Percentiles rank a stretch among this genome's conserved stretches.
Conservation (phyloP, 75 land plant genomes). For the Isoetes taiwanensis region DNA sequence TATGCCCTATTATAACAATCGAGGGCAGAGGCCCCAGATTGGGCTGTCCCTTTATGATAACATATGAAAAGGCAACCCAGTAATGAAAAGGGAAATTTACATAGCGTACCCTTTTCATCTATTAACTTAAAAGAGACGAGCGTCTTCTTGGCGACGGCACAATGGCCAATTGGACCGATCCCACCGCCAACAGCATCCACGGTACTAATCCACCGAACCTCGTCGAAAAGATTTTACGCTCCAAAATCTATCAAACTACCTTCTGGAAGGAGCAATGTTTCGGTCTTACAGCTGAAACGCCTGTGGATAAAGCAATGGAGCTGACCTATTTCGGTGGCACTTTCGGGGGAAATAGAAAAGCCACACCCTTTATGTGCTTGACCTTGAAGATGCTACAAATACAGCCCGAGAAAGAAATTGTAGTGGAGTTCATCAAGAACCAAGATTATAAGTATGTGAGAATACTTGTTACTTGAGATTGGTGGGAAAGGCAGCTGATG, state of each 20-base stretch:
- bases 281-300: conserved; percentile 94
- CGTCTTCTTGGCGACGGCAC: no score
- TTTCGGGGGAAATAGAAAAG: conserved; percentile 79
- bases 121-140: no score
- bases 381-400: conserved; percentile 97
- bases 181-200: conserved; percentile 74
- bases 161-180: conserved; percentile 99
- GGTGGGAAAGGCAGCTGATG: conserved; percentile 78
- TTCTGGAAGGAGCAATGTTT: conserved; percentile 99
- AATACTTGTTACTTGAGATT: conserved; percentile 76
- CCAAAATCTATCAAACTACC: conserved; percentile 85
- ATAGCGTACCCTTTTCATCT: no score
- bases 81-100: no score
- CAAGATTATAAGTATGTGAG: conserved; percentile 99
- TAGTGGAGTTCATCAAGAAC: conserved; percentile 96
- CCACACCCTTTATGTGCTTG: conserved; percentile 96
- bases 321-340: conserved; percentile 96
- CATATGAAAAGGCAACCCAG: no score
- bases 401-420: conserved; percentile 99
- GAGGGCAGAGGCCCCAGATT: no score
- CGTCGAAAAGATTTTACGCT: conserved; percentile 88
- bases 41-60: no score
- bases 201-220: conserved; percentile 99
- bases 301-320: conserved; percentile 99
- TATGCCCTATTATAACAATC: no score